Conservation (phyloP, 192 early-diverging fungal species). For the Dissophora globulifera region DNA sequence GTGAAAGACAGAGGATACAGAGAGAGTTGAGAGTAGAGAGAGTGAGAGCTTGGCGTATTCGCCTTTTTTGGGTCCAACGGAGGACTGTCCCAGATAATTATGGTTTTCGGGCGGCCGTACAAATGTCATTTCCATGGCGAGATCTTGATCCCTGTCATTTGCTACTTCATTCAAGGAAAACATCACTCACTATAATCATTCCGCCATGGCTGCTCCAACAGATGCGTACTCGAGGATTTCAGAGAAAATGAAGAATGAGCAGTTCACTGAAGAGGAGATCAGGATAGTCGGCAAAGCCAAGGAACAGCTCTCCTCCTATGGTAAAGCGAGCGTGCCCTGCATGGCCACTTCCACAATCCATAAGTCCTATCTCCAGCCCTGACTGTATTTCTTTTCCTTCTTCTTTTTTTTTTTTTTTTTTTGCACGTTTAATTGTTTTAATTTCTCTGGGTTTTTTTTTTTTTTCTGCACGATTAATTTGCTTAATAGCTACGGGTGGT, state of each 20-base stretch:
- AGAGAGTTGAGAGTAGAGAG: too few relatives aligned
- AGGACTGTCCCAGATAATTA: too few relatives aligned
- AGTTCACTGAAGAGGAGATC: slow-evolving; percentile 52
- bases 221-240: slow-evolving; percentile 35
- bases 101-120: too few relatives aligned
- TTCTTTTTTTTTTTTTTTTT: background rate
- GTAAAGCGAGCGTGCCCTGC: background rate
- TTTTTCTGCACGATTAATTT: too few relatives aligned
- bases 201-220: slow-evolving; percentile 14
- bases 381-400: background rate
- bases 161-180: too few relatives aligned
- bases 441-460: background rate
- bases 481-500: slow-evolving; percentile 25
- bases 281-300: slow-evolving; percentile 46
- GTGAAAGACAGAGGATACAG: too few relatives aligned
- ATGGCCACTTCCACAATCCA: background rate
- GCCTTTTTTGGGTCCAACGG: too few relatives aligned
- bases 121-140: too few relatives aligned
- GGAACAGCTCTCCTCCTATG: slow-evolving; percentile 34
- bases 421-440: background rate
- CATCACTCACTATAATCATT: too few relatives aligned
- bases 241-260: slow-evolving; percentile 44
- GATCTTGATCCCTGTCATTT: too few relatives aligned
- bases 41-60: too few relatives aligned
- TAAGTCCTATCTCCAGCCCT: too few relatives aligned